Evolutionary conservation across 768 basidiomycete genomes (phyloP).

Genomic region (Pholiota molesta): DNA sequence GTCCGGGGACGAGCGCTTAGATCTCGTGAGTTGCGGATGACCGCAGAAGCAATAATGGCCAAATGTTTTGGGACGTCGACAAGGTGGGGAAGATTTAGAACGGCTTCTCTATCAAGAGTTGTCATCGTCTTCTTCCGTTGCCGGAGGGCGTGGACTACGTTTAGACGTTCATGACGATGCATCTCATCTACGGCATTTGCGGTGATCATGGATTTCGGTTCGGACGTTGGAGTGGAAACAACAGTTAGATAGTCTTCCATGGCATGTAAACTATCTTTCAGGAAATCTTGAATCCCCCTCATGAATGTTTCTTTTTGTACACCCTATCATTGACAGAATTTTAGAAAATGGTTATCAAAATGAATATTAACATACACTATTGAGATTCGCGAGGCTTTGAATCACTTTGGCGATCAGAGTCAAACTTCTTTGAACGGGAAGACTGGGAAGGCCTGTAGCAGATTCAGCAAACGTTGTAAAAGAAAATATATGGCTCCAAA

Average conservation of each 20-base stretch:
- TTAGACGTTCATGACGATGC: constrained; percentile 53
- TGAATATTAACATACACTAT: constrained; percentile 50
- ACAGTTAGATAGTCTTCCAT: constrained; percentile 82
- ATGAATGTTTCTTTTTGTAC: constrained; percentile 82
- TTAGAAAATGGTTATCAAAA: neutral
- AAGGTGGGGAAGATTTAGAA: constrained; percentile 72
- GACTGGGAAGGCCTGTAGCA: constrained; percentile 61
- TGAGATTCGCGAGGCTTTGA: constrained; percentile 87
- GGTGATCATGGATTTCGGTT: constrained; percentile 21
- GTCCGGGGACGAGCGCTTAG: constrained; percentile 34
- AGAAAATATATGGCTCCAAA: constrained; percentile 29
- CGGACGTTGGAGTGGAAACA: constrained; percentile 61
- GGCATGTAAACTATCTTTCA: constrained; percentile 59
- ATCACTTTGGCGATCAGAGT: constrained; percentile 89
- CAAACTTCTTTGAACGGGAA: constrained; percentile 74
- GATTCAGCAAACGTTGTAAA: constrained; percentile 9
- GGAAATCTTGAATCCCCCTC: constrained; percentile 75
- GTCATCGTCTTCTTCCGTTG: constrained; percentile 60
- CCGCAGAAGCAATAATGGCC: constrained; percentile 72
- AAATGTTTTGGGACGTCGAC: constrained; percentile 81
- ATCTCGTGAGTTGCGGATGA: constrained; percentile 65
- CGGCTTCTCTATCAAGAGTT: constrained; percentile 65
- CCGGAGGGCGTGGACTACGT: constrained; percentile 56
- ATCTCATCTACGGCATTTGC: constrained; percentile 30
- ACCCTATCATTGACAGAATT: constrained; percentile 36